These are phyloP conservation scores for Trametes polyzona DNA, from an alignment of 1,284 basidiomycete genomes.

Conservation along the genomic window DNA sequence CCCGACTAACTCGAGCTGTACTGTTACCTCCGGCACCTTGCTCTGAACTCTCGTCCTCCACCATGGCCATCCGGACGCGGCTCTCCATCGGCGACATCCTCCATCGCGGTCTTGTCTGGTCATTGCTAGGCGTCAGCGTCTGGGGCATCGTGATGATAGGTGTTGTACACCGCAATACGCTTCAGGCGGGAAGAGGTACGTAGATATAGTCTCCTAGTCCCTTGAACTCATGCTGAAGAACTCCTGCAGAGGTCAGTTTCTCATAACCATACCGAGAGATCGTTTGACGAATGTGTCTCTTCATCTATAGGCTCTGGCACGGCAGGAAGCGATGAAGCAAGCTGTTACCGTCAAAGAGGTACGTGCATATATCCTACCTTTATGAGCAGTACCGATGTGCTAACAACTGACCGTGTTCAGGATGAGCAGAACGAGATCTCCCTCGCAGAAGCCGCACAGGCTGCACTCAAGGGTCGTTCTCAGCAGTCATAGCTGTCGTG, in stretches of 20 bases:
- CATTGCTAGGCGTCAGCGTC: conserved; percentile 32
- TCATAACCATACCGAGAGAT: neutral
- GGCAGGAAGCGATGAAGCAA: conserved; percentile 13
- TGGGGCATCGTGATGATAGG: conserved; percentile 38
- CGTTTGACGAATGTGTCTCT: neutral
- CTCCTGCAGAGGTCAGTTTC: conserved; percentile 12
- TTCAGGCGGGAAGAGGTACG: conserved; percentile 34
- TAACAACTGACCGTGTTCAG: conserved; percentile 1
- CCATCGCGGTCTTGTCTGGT: conserved; percentile 34
- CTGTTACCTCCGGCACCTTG: too few species aligned
- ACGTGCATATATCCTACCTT: neutral
- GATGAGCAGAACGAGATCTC: conserved; percentile 26
- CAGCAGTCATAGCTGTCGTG: conserved; percentile 7
- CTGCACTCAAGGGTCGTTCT: conserved; percentile 19
- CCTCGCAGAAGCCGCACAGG: conserved; percentile 28
- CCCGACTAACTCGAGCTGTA: too few species aligned
- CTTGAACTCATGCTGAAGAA: neutral
- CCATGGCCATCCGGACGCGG: conserved; percentile 26
- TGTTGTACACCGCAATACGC: conserved; percentile 34
- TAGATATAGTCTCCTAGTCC: neutral
- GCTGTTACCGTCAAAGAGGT: conserved; percentile 3
- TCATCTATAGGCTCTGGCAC: conserved; percentile 16
- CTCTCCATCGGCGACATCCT: conserved; percentile 31
- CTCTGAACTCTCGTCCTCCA: too few species aligned
- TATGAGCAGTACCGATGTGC: neutral